These are phyloP conservation scores for Fusarium longipes DNA, from an alignment of 2,329 filamentous ascomycete species.

Conservation along the genomic window DNA sequence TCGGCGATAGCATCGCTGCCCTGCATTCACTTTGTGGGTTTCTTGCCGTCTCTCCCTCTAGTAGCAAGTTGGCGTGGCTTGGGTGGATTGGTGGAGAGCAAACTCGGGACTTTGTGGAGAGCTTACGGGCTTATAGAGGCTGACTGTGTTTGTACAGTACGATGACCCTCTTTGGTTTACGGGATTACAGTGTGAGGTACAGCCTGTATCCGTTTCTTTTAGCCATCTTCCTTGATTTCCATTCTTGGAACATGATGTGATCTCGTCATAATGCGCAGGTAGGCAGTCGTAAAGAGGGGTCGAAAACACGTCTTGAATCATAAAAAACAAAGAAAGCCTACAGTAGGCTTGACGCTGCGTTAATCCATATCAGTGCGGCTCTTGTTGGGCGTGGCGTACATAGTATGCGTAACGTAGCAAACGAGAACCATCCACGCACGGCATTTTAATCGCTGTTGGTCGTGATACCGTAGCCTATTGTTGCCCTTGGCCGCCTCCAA, in stretches of 20 bases:
- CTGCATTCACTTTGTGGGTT: slow-evolving; percentile 30
- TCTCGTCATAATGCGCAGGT: slow-evolving; percentile 31
- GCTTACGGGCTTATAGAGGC: slow-evolving; percentile 9
- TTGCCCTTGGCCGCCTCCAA: slow-evolving; percentile 8
- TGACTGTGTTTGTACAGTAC: slow-evolving; percentile 19
- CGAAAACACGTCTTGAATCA: slow-evolving; percentile 8
- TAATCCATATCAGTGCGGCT: slow-evolving; percentile 20
- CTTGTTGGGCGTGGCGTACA: neutral
- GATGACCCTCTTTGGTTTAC: neutral
- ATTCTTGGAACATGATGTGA: slow-evolving; percentile 16
- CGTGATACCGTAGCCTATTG: slow-evolving; percentile 8
- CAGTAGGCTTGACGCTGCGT: slow-evolving; percentile 1
- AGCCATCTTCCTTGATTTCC: slow-evolving; percentile 3
- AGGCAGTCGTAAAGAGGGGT: neutral
- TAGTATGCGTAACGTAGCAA: slow-evolving; percentile 8
- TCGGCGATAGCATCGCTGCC: slow-evolving; percentile 16
- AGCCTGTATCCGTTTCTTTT: slow-evolving; percentile 22
- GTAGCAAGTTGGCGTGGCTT: slow-evolving; percentile 25
- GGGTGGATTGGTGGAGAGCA: slow-evolving; percentile 24
- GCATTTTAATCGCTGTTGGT: slow-evolving; percentile 5
- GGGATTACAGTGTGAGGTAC: slow-evolving; percentile 4
- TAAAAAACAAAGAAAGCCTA: slow-evolving; percentile 1
- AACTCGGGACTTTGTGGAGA: slow-evolving; percentile 14
- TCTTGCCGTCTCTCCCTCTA: slow-evolving; percentile 14
- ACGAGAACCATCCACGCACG: neutral